These are phyloP conservation scores for Paramyrothecium roridum DNA, from an alignment of 2,329 filamentous ascomycete genomes.

Conservation along the genomic window DNA sequence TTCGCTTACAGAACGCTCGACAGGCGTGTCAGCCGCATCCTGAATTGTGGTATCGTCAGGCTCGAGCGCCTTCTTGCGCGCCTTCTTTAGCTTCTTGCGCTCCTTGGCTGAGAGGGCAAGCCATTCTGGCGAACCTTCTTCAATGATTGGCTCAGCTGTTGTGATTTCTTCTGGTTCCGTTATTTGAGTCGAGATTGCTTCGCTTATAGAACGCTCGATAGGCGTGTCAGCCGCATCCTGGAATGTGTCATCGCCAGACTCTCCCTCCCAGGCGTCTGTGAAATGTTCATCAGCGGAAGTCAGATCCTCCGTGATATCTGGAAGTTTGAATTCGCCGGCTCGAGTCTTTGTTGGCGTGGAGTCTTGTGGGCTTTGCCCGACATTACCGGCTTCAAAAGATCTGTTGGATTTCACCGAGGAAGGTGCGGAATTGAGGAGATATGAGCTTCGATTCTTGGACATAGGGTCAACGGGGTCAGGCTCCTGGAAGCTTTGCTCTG, in stretches of 20 bases:
- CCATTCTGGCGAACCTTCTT: slow-evolving; percentile 6
- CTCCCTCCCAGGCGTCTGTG: slow-evolving; percentile 27
- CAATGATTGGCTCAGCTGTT: slow-evolving; percentile 3
- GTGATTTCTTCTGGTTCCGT: too few species aligned
- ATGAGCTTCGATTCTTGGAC: slow-evolving; percentile 40
- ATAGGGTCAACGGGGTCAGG: slow-evolving; percentile 35
- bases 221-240: neutral
- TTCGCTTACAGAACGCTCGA: neutral
- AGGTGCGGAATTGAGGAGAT: slow-evolving; percentile 36
- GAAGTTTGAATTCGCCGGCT: slow-evolving; percentile 7
- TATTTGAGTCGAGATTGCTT: neutral
- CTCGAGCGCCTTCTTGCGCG: slow-evolving; percentile 12
- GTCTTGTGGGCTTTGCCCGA: slow-evolving; percentile 16
- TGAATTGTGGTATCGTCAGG: slow-evolving; percentile 5
- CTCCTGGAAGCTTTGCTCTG: slow-evolving; percentile 24
- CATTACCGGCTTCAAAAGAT: slow-evolving; percentile 15
- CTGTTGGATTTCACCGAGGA: slow-evolving; percentile 24
- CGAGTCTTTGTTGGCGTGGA: slow-evolving; percentile 19
- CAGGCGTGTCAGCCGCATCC: neutral
- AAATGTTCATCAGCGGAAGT: slow-evolving; percentile 32
- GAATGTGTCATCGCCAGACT: slow-evolving; percentile 6
- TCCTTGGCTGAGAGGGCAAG: slow-evolving; percentile 13
- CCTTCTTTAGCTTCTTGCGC: slow-evolving; percentile 20
- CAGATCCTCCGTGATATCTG: slow-evolving; percentile 23
- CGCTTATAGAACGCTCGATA: neutral